Evolutionary conservation across 169 alveolate species (phyloP).

Genomic region (Amoebophrya sp.): DNA sequence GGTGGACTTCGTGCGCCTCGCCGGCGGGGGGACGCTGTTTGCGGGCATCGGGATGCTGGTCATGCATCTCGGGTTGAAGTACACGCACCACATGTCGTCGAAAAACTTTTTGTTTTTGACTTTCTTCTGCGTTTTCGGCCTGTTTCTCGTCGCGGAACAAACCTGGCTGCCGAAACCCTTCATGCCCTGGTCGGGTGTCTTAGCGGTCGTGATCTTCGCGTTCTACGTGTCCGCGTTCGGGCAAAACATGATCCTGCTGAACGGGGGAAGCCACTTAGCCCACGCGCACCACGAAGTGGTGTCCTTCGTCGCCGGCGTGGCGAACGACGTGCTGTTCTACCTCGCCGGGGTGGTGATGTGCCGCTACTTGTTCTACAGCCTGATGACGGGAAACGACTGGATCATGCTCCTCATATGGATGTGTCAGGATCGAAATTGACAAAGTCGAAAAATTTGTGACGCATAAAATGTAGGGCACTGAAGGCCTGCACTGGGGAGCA

Average conservation of each 20-base stretch:
- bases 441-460: no score
- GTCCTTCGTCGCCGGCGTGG: not conserved
- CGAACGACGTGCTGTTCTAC: not conserved
- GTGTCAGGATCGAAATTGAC: no score
- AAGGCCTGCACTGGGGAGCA: no score
- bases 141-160: not conserved
- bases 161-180: no score
- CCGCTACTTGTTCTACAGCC: not conserved
- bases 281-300: conserved; percentile 6
- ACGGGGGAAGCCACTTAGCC: not conserved
- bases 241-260: not conserved
- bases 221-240: not conserved
- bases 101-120: not conserved
- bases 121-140: not conserved
- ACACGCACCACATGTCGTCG: not conserved
- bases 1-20: not conserved
- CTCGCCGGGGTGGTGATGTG: not conserved
- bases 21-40: not conserved
- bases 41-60: not conserved
- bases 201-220: not conserved
- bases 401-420: no score
- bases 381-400: not conserved
- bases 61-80: not conserved
- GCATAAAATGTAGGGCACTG: no score
- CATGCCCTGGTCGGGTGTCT: not conserved